Evolutionary conservation across 2,329 filamentous ascomycete genomes (phyloP).

Genomic region (Colletotrichum musae): DNA sequence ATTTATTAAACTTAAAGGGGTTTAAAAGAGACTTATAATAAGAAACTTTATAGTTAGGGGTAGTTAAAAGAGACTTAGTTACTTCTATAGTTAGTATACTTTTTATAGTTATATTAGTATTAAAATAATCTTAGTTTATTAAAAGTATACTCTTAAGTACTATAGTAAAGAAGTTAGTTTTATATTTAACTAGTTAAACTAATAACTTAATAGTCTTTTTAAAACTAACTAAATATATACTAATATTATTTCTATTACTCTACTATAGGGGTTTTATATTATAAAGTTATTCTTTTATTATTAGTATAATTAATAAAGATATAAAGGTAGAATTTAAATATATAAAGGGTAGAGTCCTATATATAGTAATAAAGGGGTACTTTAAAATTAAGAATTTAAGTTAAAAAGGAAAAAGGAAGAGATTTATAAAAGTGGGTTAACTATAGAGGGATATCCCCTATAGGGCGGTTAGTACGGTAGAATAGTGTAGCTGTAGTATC

Average conservation of each 20-base stretch:
- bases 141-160: too few relatives aligned
- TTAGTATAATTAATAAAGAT: slow-evolving; percentile 12
- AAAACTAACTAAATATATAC: too few relatives aligned
- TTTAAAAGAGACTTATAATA: background rate
- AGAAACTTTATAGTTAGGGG: background rate
- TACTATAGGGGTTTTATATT: background rate
- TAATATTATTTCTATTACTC: too few relatives aligned
- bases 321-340: background rate
- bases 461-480: too few relatives aligned
- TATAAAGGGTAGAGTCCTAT: too few relatives aligned
- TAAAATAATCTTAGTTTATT: background rate
- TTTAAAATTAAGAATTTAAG: too few relatives aligned
- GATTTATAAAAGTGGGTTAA: too few relatives aligned
- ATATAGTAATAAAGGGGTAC: too few relatives aligned
- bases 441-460: too few relatives aligned
- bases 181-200: background rate
- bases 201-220: background rate
- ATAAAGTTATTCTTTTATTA: slow-evolving; percentile 12
- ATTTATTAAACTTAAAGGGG: background rate
- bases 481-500: too few relatives aligned
- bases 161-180: background rate
- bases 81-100: background rate
- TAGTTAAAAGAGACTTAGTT: background rate
- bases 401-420: too few relatives aligned
- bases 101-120: background rate